Percentiles rank a stretch among this genome's conserved stretches.
These are phyloP conservation scores for Trichoderma virens DNA, from an alignment of 495 filamentous ascomycete genomes.

Conservation along the genomic window DNA sequence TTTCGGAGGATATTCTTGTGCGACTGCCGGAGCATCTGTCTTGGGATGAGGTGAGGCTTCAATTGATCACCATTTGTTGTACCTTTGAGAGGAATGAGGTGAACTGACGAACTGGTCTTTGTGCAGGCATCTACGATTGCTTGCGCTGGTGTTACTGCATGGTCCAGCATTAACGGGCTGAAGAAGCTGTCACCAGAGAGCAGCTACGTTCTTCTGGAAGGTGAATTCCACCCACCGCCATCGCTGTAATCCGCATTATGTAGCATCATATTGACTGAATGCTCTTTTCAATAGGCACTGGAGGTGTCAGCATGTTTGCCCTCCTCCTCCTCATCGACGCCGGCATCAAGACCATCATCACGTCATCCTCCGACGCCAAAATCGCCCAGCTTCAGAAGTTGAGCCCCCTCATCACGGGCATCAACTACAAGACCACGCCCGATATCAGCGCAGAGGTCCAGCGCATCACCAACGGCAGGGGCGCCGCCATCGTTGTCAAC, in stretches of 20 bases:
- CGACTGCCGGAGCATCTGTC: conserved; percentile 21
- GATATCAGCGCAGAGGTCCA: conserved; percentile 17
- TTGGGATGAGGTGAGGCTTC: conserved; percentile 22
- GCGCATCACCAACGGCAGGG: conserved; percentile 20
- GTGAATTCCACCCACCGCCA: conserved; percentile 24
- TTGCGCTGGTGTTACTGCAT: conserved; percentile 18
- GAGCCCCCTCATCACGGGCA: neutral
- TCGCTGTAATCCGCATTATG: too few species aligned
- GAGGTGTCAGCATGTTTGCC: conserved; percentile 18
- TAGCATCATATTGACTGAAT: conserved; percentile 17
- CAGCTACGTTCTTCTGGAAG: conserved; percentile 14
- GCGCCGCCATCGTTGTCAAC: conserved; percentile 23
- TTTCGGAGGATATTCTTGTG: conserved; percentile 22
- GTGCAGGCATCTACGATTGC: conserved; percentile 13
- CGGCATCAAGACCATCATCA: conserved; percentile 29
- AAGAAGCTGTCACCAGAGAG: conserved; percentile 2
- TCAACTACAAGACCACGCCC: conserved; percentile 23
- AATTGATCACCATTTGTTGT: neutral
- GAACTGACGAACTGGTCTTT: conserved; percentile 11
- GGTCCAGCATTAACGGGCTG: conserved; percentile 14
- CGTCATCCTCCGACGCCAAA: conserved; percentile 31
- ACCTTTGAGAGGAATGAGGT: conserved; percentile 11
- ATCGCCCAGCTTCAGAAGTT: conserved; percentile 20
- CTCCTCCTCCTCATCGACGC: conserved; percentile 19
- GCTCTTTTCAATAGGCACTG: conserved; percentile 15